Base-by-base conservation (phyloP, 257 asterid species). In the Penstemon newberryi region DNA sequence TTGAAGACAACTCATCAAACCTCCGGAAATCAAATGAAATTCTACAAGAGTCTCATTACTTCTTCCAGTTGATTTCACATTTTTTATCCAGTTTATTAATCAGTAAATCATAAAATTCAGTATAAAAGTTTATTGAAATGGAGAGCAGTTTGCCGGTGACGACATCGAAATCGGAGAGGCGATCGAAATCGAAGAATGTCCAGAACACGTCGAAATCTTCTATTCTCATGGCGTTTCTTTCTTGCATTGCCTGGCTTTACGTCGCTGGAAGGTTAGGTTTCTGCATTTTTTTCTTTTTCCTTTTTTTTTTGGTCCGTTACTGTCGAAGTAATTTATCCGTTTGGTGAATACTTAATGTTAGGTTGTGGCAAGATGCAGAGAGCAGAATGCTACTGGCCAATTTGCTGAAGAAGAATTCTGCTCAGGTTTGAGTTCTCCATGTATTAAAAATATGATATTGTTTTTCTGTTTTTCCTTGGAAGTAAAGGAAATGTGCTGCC, bases 291-390 rank as follows among this genome's bases (percentile, higher is more conserved):
- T 25, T 25, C 0, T 25, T n/a, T n/a, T 25, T 25, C 1, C 33
- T 2, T 25, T 25, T 25, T 25, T 25, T 25, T 25, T 25, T 25
- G 2, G 33, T 25, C 33, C 33, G 33, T 25, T 25, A 25, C 33
- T 25, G 33, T 67, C 37, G 55, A 53, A 18, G 43, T 25, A 0
- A 6, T 46, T 57, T n/a, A 10, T 55, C 7, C 56, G 38, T 72
- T 56, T 4, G 6, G 60, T 54, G 44, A 46, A 5, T 9, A 39
- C 46, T 43, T 70, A 19, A 7, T 57, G 38, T 62, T 77, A 92
- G 98, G 70, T 72, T 92, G 80, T 92, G 98, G 98, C 98, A 92
- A 79, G 98, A 92, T 71, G 90, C 96, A 1, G 98, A 89, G 74
- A 80, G 78, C 83, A 77, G 96, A 81, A 60, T 60, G 80, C 54